These are phyloP conservation scores for Scheffersomyces illinoinensis DNA, from an alignment of 1,139 yeast genomes.

Conservation along the genomic window DNA sequence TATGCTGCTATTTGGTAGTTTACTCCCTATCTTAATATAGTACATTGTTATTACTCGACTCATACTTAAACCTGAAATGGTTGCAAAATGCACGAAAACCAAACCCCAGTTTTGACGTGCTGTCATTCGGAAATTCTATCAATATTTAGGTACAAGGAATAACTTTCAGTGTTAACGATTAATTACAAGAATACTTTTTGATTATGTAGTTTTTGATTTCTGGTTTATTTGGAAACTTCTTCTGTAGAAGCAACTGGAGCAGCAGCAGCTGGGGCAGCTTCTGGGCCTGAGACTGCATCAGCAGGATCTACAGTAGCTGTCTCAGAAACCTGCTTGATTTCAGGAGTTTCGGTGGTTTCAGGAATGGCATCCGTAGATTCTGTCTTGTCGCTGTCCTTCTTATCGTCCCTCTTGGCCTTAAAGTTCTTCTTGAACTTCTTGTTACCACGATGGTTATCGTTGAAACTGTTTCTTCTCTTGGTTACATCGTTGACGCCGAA, in stretches of 20 bases:
- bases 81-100: background rate
- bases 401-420: slow-evolving; percentile 20
- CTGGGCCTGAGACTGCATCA: background rate
- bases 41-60: background rate
- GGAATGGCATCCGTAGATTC: slow-evolving; percentile 7
- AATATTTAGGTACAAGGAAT: background rate
- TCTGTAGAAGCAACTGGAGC: background rate
- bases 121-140: background rate
- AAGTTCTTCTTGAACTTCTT: slow-evolving; percentile 33
- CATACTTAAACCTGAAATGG: background rate
- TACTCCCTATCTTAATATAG: background rate
- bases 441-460: slow-evolving; percentile 33
- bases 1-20: background rate
- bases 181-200: background rate
- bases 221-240: background rate
- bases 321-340: slow-evolving; percentile 1
- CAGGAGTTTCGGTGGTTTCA: slow-evolving; percentile 2
- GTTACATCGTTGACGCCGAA: slow-evolving; percentile 53
- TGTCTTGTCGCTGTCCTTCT: slow-evolving; percentile 10
- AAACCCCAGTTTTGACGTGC: background rate
- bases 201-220: background rate
- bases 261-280: no score
- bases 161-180: background rate
- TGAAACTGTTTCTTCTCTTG: slow-evolving; percentile 51
- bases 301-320: background rate